Percentiles rank a stretch among this genome's conserved stretches.
Evolutionary conservation across 371 early-diverging fungal species (phyloP).

Genomic region (Zychaea mexicana): DNA sequence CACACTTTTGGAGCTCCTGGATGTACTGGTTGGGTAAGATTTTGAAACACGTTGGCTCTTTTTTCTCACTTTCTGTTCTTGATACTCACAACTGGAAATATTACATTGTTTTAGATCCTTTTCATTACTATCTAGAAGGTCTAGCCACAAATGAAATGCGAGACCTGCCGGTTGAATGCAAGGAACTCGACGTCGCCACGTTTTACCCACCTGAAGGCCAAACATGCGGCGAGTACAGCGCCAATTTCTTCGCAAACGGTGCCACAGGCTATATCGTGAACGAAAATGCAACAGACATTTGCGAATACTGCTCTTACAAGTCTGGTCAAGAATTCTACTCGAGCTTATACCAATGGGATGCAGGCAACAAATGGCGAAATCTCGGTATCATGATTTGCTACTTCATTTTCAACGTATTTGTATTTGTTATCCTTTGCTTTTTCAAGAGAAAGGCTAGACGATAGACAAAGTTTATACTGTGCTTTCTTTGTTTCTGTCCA

Average conservation of each 20-base stretch:
- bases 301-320: constrained; percentile 61
- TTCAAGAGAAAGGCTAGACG: constrained; percentile 27
- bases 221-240: constrained; percentile 57
- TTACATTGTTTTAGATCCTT: too few species aligned
- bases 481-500: not conserved
- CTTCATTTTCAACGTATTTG: constrained; percentile 47
- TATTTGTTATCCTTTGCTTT: constrained; percentile 34
- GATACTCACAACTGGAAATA: too few species aligned
- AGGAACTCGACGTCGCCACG: constrained; percentile 36
- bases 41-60: too few species aligned
- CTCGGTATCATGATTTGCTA: constrained; percentile 60
- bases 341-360: constrained; percentile 52
- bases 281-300: constrained; percentile 39
- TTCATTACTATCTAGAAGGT: constrained; percentile 70
- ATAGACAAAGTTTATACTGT: constrained; percentile 5
- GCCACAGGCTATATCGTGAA: constrained; percentile 60
- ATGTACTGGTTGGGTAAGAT: constrained; percentile 68
- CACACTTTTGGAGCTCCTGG: constrained; percentile 70
- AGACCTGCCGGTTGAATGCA: constrained; percentile 46
- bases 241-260: constrained; percentile 35
- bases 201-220: constrained; percentile 58
- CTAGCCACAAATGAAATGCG: constrained; percentile 65
- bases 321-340: constrained; percentile 55
- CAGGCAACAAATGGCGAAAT: constrained; percentile 66
- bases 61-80: too few species aligned